Percentiles rank a stretch among this genome's conserved stretches.
These are phyloP conservation scores for Trichoderma atroviride DNA, from an alignment of 2,329 filamentous ascomycete species.

Conservation along the genomic window DNA sequence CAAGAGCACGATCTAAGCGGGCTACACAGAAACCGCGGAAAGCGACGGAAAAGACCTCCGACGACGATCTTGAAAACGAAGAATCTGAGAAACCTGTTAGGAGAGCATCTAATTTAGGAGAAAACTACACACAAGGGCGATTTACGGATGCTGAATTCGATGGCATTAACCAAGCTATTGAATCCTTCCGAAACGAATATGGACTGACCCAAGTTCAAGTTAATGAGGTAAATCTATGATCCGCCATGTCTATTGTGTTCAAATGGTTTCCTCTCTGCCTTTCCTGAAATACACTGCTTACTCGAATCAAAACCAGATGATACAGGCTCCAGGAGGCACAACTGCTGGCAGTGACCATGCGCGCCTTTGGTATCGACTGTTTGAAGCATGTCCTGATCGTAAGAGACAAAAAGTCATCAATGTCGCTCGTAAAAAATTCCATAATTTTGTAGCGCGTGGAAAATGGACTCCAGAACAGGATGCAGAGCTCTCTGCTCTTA, in stretches of 20 bases:
- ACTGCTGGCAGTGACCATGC: constrained; percentile 42
- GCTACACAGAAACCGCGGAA: constrained; percentile 33
- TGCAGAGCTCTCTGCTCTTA: constrained; percentile 41
- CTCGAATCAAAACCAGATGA: constrained; percentile 35
- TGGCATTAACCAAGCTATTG: constrained; percentile 46
- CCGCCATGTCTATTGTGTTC: background rate
- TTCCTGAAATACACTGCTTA: constrained; percentile 13
- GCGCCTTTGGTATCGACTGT: constrained; percentile 55
- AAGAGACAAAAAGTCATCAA: constrained; percentile 58
- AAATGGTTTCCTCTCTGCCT: background rate
- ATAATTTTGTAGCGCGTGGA: constrained; percentile 63
- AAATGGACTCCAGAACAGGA: constrained; percentile 46
- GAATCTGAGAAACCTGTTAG: constrained; percentile 26
- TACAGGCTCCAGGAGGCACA: constrained; percentile 42
- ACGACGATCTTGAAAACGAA: constrained; percentile 31
- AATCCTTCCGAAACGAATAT: constrained; percentile 49
- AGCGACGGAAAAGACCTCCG: constrained; percentile 32
- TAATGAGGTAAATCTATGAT: constrained; percentile 46
- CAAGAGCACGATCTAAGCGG: constrained; percentile 36
- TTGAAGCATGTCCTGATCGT: constrained; percentile 52
- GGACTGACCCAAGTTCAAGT: constrained; percentile 48
- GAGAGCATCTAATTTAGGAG: constrained; percentile 30
- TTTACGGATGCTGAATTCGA: constrained; percentile 50
- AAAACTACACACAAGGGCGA: constrained; percentile 42
- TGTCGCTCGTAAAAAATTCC: constrained; percentile 63